phyloP scores from a whole-genome alignment of 106 monocot genomes.

The Dendrobium catenatum region DNA sequence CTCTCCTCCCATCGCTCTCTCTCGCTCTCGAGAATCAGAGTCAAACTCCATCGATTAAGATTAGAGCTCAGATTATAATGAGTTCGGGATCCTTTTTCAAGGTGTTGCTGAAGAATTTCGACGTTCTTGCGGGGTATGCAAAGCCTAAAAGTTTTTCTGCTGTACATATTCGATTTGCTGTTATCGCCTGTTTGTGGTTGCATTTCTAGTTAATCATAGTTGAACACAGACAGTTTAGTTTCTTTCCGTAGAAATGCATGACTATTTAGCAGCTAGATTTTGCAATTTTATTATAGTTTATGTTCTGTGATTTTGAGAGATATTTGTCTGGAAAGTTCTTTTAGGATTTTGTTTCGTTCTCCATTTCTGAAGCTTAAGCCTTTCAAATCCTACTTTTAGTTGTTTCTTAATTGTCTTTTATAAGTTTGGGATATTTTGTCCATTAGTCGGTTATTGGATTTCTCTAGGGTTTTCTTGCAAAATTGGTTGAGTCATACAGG shows the following conservation, averaged over 20 bases:
- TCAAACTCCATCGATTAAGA: background rate
- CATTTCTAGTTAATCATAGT: background rate
- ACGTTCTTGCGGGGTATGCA: constrained; percentile 43
- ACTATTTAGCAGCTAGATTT: background rate
- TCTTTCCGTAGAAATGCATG: background rate
- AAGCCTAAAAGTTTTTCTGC: background rate
- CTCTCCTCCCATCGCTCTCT: background rate
- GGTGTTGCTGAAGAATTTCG: constrained; percentile 34
- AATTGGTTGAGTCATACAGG: background rate
- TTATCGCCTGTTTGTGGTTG: background rate
- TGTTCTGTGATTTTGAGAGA: background rate
- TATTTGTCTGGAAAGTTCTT: background rate
- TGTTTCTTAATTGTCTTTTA: background rate
- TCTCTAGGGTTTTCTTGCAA: background rate
- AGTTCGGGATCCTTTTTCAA: constrained; percentile 34
- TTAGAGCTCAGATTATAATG: constrained; percentile 10
- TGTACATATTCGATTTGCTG: background rate
- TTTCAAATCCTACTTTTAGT: background rate
- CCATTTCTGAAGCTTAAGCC: background rate
- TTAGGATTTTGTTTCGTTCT: background rate
- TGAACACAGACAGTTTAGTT: background rate
- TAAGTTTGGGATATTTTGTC: background rate
- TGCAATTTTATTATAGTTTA: background rate
- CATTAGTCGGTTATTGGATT: background rate
- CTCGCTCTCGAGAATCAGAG: background rate